Percentiles rank a stretch among this genome's conserved stretches.
Evolutionary conservation across 1,139 yeast genomes (phyloP).

Genomic region (Komagataea norvegica): DNA sequence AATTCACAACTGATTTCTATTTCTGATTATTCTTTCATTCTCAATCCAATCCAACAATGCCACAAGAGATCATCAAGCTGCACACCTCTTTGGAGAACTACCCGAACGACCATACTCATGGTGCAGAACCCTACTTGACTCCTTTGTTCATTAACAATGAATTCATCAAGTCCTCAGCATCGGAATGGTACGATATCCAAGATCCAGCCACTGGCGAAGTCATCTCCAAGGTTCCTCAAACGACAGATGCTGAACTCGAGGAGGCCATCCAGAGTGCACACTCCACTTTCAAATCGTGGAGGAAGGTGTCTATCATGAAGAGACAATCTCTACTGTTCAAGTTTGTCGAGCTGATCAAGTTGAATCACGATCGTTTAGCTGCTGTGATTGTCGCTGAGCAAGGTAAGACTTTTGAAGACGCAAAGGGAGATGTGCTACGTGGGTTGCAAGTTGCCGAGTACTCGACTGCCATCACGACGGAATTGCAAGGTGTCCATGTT

Average conservation of each 20-base stretch:
- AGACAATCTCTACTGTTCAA: conserved; percentile 74
- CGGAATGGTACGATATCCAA: conserved; percentile 63
- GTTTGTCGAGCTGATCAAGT: conserved; percentile 59
- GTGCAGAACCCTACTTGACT: conserved; percentile 21
- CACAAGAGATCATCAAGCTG: conserved; percentile 13
- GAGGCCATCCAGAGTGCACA: conserved; percentile 56
- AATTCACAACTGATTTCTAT: neutral
- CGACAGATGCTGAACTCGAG: conserved; percentile 59
- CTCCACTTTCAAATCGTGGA: conserved; percentile 42
- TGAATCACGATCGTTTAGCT: conserved; percentile 68
- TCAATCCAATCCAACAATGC: conserved; percentile 3
- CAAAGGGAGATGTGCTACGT: conserved; percentile 71
- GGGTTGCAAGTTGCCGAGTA: conserved; percentile 75
- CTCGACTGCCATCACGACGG: conserved; percentile 40
- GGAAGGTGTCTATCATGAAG: conserved; percentile 53
- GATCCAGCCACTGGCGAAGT: conserved; percentile 73
- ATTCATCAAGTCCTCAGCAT: conserved; percentile 48
- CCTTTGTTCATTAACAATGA: conserved; percentile 48
- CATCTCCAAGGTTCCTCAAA: conserved; percentile 67
- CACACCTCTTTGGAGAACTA: conserved; percentile 30
- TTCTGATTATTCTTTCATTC: neutral
- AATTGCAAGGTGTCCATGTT: conserved; percentile 58
- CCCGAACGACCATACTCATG: conserved; percentile 24
- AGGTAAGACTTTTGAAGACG: conserved; percentile 74
- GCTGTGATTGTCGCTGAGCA: conserved; percentile 70